Percentiles rank a stretch among this genome's conserved stretches.
Conservation (phyloP, 805 yeast genomes). For the Suhomyces sp. region DNA sequence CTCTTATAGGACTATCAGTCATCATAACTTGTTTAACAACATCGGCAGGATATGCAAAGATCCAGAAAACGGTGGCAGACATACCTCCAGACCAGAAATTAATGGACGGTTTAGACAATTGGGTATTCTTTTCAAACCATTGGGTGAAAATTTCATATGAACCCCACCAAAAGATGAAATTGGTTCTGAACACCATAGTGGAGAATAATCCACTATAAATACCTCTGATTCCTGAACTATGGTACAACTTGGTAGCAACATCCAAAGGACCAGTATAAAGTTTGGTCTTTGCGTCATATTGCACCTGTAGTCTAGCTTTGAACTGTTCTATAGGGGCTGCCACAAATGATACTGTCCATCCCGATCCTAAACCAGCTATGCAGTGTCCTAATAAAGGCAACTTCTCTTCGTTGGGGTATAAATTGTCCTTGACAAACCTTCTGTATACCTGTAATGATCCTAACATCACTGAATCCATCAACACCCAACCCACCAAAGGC, state of each 20-base stretch:
- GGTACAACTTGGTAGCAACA: conserved; percentile 59
- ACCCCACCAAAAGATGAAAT: conserved; percentile 93
- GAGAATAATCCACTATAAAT: conserved; percentile 79
- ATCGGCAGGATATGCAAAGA: conserved; percentile 84
- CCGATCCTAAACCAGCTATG: conserved; percentile 78
- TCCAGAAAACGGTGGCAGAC: conserved; percentile 85
- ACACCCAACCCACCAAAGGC: conserved; percentile 89
- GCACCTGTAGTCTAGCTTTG: conserved; percentile 86
- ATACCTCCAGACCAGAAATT: conserved; percentile 93
- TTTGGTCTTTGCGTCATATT: conserved; percentile 72
- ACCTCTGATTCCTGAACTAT: conserved; percentile 66
- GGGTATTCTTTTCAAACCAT: conserved; percentile 64
- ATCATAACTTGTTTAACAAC: conserved; percentile 83
- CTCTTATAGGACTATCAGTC: conserved; percentile 64
- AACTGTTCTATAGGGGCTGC: conserved; percentile 93
- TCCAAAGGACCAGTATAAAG: conserved; percentile 78
- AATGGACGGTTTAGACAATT: conserved; percentile 63
- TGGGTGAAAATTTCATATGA: conserved; percentile 78
- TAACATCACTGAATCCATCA: conserved; percentile 89
- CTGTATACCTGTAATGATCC: conserved; percentile 83
- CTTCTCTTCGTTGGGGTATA: conserved; percentile 59
- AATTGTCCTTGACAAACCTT: conserved; percentile 59
- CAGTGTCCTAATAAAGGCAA: conserved; percentile 75
- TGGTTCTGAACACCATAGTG: conserved; percentile 84
- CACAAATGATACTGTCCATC: conserved; percentile 90